Evolutionary conservation across 2,329 filamentous ascomycete species (phyloP).

Genomic region (Paecilomyces variotii): DNA sequence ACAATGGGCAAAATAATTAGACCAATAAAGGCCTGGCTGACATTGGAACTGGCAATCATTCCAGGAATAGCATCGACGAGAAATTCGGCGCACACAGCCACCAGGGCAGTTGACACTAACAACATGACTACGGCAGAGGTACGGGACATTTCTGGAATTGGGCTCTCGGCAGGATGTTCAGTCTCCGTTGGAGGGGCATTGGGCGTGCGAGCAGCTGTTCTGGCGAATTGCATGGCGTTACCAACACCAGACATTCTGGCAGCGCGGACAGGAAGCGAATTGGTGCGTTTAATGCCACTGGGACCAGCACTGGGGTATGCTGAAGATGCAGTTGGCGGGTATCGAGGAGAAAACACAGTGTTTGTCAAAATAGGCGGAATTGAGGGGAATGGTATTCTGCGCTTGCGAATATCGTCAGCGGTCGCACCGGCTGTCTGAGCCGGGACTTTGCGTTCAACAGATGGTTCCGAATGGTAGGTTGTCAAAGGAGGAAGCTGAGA

Average conservation of each 20-base stretch:
- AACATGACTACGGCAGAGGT: conserved; percentile 50
- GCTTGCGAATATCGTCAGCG: conserved; percentile 11
- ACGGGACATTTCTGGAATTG: conserved; percentile 42
- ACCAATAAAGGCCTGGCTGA: conserved; percentile 69
- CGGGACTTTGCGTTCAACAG: background rate
- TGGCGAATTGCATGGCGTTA: conserved; percentile 26
- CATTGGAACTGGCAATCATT: conserved; percentile 51
- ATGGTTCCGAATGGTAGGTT: background rate
- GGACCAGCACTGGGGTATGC: conserved; percentile 9
- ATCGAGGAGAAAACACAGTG: conserved; percentile 20
- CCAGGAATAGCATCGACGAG: conserved; percentile 66
- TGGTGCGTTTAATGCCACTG: conserved; percentile 20
- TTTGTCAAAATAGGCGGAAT: conserved; percentile 26
- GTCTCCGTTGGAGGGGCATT: conserved; percentile 6
- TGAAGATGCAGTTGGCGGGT: background rate
- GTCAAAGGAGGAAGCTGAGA: background rate
- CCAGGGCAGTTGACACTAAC: conserved; percentile 46
- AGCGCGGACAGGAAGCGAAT: conserved; percentile 22
- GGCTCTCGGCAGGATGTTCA: conserved; percentile 3
- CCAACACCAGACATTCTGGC: conserved; percentile 19
- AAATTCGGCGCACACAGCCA: conserved; percentile 61
- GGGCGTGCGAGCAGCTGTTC: conserved; percentile 23
- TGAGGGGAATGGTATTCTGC: conserved; percentile 20
- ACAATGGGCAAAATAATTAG: conserved; percentile 74
- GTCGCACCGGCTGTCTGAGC: background rate